Conservation (phyloP, 768 basidiomycete genomes). For the Nevesoporus exiguus region DNA sequence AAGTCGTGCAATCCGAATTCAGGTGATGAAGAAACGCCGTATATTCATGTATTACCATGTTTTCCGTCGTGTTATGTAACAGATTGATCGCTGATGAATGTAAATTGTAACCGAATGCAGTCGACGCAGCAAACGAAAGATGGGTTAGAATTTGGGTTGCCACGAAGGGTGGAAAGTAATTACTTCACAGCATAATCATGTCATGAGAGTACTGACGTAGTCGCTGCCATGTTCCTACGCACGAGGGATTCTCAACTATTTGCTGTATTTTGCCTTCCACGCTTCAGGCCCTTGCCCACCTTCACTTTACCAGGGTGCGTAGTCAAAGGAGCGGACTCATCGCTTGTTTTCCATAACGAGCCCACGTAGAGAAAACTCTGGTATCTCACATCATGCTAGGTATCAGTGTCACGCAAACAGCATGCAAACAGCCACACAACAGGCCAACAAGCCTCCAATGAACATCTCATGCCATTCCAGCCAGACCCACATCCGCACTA, state of each 20-base stretch:
- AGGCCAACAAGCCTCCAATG: background rate
- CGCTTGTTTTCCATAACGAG: too few species aligned
- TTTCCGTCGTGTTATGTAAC: background rate
- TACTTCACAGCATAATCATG: too few species aligned
- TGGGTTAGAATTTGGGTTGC: too few species aligned
- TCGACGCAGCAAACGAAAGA: background rate
- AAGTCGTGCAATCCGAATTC: too few species aligned
- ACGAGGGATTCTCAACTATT: too few species aligned
- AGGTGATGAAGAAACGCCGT: background rate
- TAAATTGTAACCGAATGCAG: background rate
- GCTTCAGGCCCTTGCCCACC: too few species aligned
- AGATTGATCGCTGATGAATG: background rate
- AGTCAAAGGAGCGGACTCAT: too few species aligned
- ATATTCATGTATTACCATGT: background rate
- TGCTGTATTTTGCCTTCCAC: too few species aligned
- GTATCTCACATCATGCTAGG: slow-evolving; percentile 13
- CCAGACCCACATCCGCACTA: slow-evolving; percentile 52
- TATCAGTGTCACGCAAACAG: slow-evolving; percentile 1
- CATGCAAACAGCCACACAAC: background rate
- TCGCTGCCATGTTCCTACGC: too few species aligned
- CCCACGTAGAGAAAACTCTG: background rate
- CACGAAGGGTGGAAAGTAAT: too few species aligned
- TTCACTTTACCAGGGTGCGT: too few species aligned
- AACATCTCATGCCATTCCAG: slow-evolving; percentile 10
- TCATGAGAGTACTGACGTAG: too few species aligned